Evolutionary conservation across 163 green algal genomes (phyloP).

Genomic region (Scenedesmus sp.): DNA sequence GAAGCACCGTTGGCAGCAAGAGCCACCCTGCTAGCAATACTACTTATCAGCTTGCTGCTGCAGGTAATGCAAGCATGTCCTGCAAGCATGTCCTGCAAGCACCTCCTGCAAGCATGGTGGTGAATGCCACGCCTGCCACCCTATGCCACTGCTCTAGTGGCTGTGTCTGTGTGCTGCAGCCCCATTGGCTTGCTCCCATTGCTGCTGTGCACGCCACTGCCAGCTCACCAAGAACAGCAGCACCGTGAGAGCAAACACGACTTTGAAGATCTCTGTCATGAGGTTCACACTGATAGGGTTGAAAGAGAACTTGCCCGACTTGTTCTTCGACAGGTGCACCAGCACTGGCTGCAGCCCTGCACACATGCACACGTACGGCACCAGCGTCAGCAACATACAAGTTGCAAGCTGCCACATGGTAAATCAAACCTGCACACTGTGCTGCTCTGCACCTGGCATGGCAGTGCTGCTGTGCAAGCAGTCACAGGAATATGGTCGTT

Average conservation of each 20-base stretch:
- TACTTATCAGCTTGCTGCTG: background rate
- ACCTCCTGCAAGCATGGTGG: background rate
- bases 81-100: background rate
- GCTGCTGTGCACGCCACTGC: background rate
- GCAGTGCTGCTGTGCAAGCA: no score
- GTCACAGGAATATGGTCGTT: background rate
- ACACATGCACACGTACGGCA: background rate
- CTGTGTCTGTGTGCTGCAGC: background rate
- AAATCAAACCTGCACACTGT: no score
- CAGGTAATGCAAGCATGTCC: background rate
- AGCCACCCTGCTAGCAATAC: background rate
- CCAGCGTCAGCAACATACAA: background rate
- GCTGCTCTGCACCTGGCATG: no score
- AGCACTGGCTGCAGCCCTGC: slow-evolving; percentile 92
- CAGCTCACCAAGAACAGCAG: slow-evolving; percentile 74
- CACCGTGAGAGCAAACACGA: slow-evolving; percentile 85
- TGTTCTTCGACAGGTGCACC: slow-evolving; percentile 95
- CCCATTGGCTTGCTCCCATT: background rate
- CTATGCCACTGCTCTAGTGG: background rate
- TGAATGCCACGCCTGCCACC: background rate
- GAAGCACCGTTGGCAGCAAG: background rate
- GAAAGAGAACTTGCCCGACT: slow-evolving; percentile 88
- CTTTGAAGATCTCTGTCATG: slow-evolving; percentile 90
- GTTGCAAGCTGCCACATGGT: no score
- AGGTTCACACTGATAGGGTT: slow-evolving; percentile 92